Percentiles rank a stretch among this genome's conserved stretches.
phyloP scores from a whole-genome alignment of 1,284 basidiomycete genomes.

The Xanthoconium separans region DNA sequence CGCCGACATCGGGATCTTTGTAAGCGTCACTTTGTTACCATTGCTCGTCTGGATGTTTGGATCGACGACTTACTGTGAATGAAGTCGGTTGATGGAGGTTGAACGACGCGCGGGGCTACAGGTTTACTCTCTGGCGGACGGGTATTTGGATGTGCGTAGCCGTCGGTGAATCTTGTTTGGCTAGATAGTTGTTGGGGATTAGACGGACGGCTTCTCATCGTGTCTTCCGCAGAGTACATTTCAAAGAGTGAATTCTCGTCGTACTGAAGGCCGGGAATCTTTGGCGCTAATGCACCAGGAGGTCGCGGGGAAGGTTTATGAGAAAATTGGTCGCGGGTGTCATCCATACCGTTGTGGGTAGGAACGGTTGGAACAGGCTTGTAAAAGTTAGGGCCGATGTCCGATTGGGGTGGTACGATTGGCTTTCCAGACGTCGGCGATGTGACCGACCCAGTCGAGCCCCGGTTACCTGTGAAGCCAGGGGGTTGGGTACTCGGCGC shows the following conservation, averaged over 20 bases:
- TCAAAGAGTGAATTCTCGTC: conserved; percentile 30
- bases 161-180: conserved; percentile 25
- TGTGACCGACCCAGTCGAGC: conserved; percentile 24
- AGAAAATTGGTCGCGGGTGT: conserved; percentile 18
- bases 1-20: conserved; percentile 16
- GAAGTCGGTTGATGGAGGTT: conserved; percentile 23
- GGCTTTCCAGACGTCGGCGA: conserved; percentile 21
- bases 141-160: conserved; percentile 10
- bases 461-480: conserved; percentile 12
- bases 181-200: conserved; percentile 21
- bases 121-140: conserved; percentile 18
- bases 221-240: conserved; percentile 26
- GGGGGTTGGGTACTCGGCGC: conserved; percentile 22
- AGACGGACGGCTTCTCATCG: conserved; percentile 16
- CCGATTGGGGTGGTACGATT: conserved; percentile 15
- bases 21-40: conserved; percentile 9
- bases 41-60: background rate
- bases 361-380: conserved; percentile 34
- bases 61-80: conserved; percentile 21
- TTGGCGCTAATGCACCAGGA: conserved; percentile 35
- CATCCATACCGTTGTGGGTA: conserved; percentile 17
- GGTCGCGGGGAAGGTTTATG: conserved; percentile 31
- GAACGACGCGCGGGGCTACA: conserved; percentile 19
- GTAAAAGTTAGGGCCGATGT: conserved; percentile 27
- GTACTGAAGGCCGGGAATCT: conserved; percentile 31